These are phyloP conservation scores for Picochlorum sp. DNA, from an alignment of 139 green algal genomes.

Conservation along the genomic window DNA sequence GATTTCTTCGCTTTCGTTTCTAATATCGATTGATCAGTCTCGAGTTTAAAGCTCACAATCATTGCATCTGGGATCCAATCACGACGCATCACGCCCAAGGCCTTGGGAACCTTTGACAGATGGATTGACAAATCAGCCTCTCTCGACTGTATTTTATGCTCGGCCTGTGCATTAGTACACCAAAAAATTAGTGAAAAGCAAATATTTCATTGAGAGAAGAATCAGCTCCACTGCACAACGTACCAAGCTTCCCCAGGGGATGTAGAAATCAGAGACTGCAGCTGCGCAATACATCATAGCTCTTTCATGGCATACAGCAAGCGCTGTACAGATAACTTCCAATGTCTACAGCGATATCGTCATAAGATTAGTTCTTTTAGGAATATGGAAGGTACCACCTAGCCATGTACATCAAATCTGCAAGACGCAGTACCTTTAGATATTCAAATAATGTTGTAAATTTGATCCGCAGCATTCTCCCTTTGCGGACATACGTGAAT, in stretches of 20 bases:
- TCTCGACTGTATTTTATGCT: slow-evolving; percentile 97
- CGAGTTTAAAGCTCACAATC: slow-evolving; percentile 95
- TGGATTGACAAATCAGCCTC: slow-evolving; percentile 50
- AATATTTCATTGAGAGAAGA: neutral
- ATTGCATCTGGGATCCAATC: slow-evolving; percentile 78
- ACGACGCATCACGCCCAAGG: slow-evolving; percentile 67
- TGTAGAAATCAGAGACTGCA: slow-evolving; percentile 95
- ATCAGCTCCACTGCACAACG: slow-evolving; percentile 7
- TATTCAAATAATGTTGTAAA: slow-evolving; percentile 97
- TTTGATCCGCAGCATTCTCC: slow-evolving; percentile 54
- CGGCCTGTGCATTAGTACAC: slow-evolving; percentile 6
- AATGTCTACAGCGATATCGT: slow-evolving; percentile 31
- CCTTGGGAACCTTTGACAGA: slow-evolving; percentile 83
- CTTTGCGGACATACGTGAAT: neutral
- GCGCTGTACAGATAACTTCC: slow-evolving; percentile 30
- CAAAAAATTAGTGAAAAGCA: slow-evolving; percentile 2
- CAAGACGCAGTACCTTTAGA: slow-evolving; percentile 29
- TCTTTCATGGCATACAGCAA: slow-evolving; percentile 34
- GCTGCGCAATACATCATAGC: slow-evolving; percentile 94
- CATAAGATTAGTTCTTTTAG: too few relatives aligned
- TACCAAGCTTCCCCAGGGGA: slow-evolving; percentile 80
- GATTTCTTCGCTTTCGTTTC: slow-evolving; percentile 53
- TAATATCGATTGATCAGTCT: slow-evolving; percentile 81
- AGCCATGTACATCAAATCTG: too few relatives aligned
- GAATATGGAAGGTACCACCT: too few relatives aligned